phyloP scores from a whole-genome alignment of 2,329 filamentous ascomycete genomes.

The Colletotrichum musicola region DNA sequence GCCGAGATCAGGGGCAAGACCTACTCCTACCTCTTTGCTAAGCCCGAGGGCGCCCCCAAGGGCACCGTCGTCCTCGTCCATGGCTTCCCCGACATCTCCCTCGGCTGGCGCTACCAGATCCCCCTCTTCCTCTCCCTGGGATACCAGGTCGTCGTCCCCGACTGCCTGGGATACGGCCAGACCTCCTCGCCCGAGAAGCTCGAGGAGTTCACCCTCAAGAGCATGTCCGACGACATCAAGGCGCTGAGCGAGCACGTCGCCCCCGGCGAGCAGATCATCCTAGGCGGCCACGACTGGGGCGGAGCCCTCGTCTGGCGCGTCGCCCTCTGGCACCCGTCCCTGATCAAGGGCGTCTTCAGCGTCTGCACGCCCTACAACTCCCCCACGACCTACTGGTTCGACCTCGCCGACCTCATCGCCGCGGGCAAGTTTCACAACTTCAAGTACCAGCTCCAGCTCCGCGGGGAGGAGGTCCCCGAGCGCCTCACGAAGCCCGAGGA shows the following conservation, averaged over 20 bases:
- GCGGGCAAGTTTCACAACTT: conserved; percentile 74
- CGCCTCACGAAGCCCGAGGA: conserved; percentile 68
- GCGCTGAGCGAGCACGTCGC: conserved; percentile 73
- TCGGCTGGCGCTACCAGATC: conserved; percentile 93
- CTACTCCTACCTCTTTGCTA: conserved; percentile 75
- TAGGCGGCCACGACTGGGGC: conserved; percentile 96
- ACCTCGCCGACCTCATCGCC: conserved; percentile 71
- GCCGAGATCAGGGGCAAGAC: conserved; percentile 75
- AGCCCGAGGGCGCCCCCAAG: conserved; percentile 58
- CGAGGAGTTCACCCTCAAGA: conserved; percentile 71
- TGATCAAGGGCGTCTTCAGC: conserved; percentile 81
- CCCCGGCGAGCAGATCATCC: conserved; percentile 70
- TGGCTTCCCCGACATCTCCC: conserved; percentile 85
- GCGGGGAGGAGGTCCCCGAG: conserved; percentile 74
- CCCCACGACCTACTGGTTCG: conserved; percentile 64
- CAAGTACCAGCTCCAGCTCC: conserved; percentile 86
- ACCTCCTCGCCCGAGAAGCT: conserved; percentile 76
- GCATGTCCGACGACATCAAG: conserved; percentile 79
- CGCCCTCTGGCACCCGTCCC: conserved; percentile 77
- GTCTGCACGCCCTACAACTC: conserved; percentile 82
- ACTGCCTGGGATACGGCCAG: conserved; percentile 88
- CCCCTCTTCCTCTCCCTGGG: conserved; percentile 79
- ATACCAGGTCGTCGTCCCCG: conserved; percentile 84
- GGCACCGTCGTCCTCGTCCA: conserved; percentile 70
- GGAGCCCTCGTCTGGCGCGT: conserved; percentile 81